A percentile compares a stretch with the other conserved stretches of the same genome.
Conservation (phyloP, 257 asterid genomes). For the Solanum acaule region DNA sequence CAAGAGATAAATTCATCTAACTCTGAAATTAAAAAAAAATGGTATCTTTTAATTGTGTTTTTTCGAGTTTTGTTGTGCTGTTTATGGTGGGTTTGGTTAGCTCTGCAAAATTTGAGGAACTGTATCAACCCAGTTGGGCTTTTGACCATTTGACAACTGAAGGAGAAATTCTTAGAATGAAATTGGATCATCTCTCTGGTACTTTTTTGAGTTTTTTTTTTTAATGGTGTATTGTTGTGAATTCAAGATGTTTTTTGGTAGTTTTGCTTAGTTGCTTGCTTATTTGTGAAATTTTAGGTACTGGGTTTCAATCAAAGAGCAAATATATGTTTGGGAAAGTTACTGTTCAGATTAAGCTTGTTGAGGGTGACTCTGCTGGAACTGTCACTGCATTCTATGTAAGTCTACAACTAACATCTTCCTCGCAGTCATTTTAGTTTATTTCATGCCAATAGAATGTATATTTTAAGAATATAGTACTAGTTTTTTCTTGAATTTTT, state of each 20-base stretch:
- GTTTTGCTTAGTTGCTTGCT: neutral
- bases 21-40: neutral
- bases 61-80: neutral
- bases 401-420: neutral
- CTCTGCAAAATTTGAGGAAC: conserved; percentile 47
- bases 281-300: conserved; percentile 27
- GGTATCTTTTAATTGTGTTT: neutral
- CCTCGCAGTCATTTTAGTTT: neutral
- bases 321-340: conserved; percentile 89
- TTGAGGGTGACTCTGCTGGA: conserved; percentile 92
- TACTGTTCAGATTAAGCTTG: conserved; percentile 78
- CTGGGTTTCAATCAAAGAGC: conserved; percentile 83
- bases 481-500: neutral
- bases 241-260: neutral
- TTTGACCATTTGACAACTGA: conserved; percentile 52
- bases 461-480: accelerated
- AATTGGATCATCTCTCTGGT: conserved; percentile 68
- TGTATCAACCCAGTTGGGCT: conserved; percentile 69
- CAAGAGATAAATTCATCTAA: neutral
- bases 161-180: conserved; percentile 69
- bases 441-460: neutral
- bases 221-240: neutral
- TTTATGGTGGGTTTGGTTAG: conserved; percentile 17
- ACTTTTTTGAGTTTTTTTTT: neutral
- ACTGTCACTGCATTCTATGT: conserved; percentile 94